Conservation (phyloP, 164 flowering plant species). For the Piper longum region DNA sequence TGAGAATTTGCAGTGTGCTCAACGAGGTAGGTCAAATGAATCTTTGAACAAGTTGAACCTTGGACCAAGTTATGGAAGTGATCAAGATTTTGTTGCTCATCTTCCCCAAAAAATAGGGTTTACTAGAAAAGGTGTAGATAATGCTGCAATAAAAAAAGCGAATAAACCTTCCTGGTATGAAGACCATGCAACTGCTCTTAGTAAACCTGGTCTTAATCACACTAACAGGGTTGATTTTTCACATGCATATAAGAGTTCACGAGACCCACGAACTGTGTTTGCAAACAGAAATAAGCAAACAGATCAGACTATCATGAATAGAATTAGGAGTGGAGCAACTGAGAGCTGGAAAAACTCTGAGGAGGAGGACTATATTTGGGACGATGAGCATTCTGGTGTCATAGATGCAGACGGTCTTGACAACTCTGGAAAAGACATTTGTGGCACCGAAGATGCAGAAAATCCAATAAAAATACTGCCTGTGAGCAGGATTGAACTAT, state of each 20-base stretch:
- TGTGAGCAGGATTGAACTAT: constrained; percentile 4
- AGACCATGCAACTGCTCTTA: constrained; percentile 14
- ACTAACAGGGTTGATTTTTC: constrained; percentile 37
- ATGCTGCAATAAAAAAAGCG: constrained; percentile 22
- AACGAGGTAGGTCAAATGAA: constrained; percentile 29
- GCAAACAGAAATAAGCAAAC: constrained; percentile 18
- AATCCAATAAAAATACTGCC: constrained; percentile 26
- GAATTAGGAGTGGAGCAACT: constrained; percentile 23
- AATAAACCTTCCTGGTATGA: constrained; percentile 26
- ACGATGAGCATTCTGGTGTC: constrained; percentile 47
- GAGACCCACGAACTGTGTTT: constrained; percentile 19
- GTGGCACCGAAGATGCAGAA: constrained; percentile 36
- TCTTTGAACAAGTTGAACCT: constrained; percentile 32
- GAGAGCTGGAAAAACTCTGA: constrained; percentile 83
- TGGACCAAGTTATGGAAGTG: constrained; percentile 29
- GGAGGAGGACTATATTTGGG: constrained; percentile 91
- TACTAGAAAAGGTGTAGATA: constrained; percentile 30
- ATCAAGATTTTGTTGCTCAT: constrained; percentile 39
- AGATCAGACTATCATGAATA: constrained; percentile 9
- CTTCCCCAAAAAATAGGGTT: constrained; percentile 27
- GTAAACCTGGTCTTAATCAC: constrained; percentile 26
- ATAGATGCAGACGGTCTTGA: constrained; percentile 25
- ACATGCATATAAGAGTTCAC: constrained; percentile 4
- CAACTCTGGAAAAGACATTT: constrained; percentile 28
- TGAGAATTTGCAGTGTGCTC: constrained; percentile 38